Evolutionary conservation across 805 yeast species (phyloP), one percentile per base, ranked within the genome.

Genomic region (Sugiyamaella marilandica): DNA sequence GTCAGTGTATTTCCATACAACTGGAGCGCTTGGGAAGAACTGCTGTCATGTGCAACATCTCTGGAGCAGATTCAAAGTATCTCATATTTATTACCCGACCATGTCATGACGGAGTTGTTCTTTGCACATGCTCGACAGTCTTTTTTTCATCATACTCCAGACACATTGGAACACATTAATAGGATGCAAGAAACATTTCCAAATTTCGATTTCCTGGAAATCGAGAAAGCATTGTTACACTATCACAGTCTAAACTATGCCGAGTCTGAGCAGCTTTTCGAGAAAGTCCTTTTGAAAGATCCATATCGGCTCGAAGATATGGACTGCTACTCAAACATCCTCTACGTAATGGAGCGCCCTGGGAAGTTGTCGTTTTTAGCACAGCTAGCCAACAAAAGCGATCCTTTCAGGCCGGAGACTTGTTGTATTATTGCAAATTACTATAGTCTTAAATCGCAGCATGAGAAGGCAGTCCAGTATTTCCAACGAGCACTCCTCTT

Each of bases 381-480:
- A 0, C 97, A 91, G 63, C 79, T 84, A 64, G 87, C 95, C 0
- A 78, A 86, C 0, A 82, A 82, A 46, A 80, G 90, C 9, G 97
- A 94, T 68, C 84, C 82, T 63, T 88, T 87, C 66, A 76, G 97
- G 50, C 91, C 97, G 0, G 99, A 94, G 66, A 87, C 97, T 1
- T 91, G 97, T 68, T 90, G 97, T 63, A 85, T 94, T 21, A 76
- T 91, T 24, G 99, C 97, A 2, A 94, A 94, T 68, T 92, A 88
- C 70, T 91, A 91, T 68, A 87, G 96, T 34, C 77, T 94, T 68
- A 83, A 86, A 60, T 87, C 90, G 56, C 96, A 94, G 61, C 99
- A 94, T 69, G 97, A 90, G 66, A 87, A 87, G 69, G 95, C 99
- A 0, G 88, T 94, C 55, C 82, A 85, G 82, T 90, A 89, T 69